Conservation (phyloP, 805 yeast species). For the Henningerozyma blattae region DNA sequence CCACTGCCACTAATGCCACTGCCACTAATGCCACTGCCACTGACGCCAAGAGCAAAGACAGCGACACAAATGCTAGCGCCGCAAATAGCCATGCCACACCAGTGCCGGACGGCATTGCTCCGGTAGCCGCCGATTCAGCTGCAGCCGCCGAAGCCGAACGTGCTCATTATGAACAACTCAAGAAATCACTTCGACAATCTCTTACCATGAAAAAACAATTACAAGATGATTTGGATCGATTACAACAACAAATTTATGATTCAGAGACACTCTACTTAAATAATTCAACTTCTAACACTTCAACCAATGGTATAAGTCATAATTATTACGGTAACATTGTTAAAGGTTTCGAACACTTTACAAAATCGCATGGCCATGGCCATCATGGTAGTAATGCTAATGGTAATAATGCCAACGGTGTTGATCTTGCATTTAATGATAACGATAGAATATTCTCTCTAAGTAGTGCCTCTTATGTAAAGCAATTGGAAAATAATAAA, state of each 20-base stretch:
- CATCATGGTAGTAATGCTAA: conserved; percentile 18
- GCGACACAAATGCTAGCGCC: neutral
- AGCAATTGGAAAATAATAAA: neutral
- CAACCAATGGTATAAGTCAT: neutral
- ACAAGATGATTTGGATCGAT: conserved; percentile 46
- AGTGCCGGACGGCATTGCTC: too few relatives aligned
- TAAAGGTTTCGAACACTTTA: conserved; percentile 81
- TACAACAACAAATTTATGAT: conserved; percentile 72
- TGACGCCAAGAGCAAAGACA: neutral
- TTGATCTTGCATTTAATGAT: conserved; percentile 36
- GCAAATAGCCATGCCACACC: too few relatives aligned
- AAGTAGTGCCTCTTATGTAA: conserved; percentile 37
- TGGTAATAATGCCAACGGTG: conserved; percentile 15
- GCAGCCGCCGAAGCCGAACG: too few relatives aligned
- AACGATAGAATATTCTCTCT: conserved; percentile 74
- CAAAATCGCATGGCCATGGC: conserved; percentile 29
- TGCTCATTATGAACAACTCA: conserved; percentile 61
- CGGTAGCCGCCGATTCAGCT: too few relatives aligned
- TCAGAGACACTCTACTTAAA: conserved; percentile 69
- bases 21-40: too few relatives aligned
- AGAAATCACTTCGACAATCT: conserved; percentile 52
- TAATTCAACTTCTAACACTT: conserved; percentile 36
- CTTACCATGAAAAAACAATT: conserved; percentile 48
- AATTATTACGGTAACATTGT: conserved; percentile 49
- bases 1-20: too few relatives aligned